Evolutionary conservation across 495 filamentous ascomycete species (phyloP).

Genomic region (Penicillium odoratum): DNA sequence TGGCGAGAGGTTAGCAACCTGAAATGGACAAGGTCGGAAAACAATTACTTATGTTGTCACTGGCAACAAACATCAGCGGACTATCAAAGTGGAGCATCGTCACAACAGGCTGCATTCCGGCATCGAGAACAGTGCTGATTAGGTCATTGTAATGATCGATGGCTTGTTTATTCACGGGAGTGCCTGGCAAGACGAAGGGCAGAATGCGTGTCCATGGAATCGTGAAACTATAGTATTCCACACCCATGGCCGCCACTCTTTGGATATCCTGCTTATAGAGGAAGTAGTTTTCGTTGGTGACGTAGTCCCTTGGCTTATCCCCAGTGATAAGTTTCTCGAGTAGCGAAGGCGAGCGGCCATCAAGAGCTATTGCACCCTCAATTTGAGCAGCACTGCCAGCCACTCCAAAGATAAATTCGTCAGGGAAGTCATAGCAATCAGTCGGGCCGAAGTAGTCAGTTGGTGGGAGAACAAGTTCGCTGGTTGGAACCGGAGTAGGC

Average conservation of each 20-base stretch:
- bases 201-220: conserved; percentile 48
- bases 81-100: conserved; percentile 47
- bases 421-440: conserved; percentile 36
- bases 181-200: conserved; percentile 42
- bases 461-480: conserved; percentile 38
- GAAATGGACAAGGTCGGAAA: background rate
- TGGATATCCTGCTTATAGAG: conserved; percentile 54
- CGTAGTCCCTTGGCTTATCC: conserved; percentile 29
- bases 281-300: conserved; percentile 51
- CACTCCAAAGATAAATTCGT: conserved; percentile 53
- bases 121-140: conserved; percentile 41
- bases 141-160: conserved; percentile 49
- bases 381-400: conserved; percentile 52
- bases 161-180: conserved; percentile 44
- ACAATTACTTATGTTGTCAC: conserved; percentile 24
- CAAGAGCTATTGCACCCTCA: conserved; percentile 46
- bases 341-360: conserved; percentile 41
- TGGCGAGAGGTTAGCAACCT: background rate
- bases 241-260: conserved; percentile 47
- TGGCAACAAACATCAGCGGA: conserved; percentile 30
- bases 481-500: conserved; percentile 34
- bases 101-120: conserved; percentile 43
- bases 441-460: conserved; percentile 29
- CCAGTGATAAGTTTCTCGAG: conserved; percentile 34
- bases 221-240: conserved; percentile 49